A percentile compares a stretch with the other conserved stretches of the same genome.
Conservation (phyloP, 306 rosid genomes). For the Morella rubra region DNA sequence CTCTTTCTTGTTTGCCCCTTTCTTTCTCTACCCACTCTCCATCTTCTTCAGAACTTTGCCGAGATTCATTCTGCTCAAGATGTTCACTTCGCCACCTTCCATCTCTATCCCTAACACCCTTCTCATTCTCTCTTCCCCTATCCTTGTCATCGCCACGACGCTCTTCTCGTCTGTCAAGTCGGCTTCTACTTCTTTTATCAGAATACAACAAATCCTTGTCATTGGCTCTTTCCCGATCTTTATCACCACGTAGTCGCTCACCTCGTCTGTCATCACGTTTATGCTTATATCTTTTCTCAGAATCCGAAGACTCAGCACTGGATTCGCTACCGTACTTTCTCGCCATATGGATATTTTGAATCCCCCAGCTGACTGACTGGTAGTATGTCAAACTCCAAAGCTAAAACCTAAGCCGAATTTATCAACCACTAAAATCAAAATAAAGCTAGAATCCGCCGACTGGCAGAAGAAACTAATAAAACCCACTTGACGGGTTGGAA, state of each 20-base stretch:
- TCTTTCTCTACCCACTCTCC: constrained; percentile 34
- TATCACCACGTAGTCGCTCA: constrained; percentile 9
- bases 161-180: constrained; percentile 21
- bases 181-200: constrained; percentile 17
- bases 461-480: neutral
- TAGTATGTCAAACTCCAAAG: neutral
- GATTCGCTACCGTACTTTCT: constrained; percentile 37
- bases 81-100: constrained; percentile 25
- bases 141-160: constrained; percentile 21
- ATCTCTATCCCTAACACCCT: constrained; percentile 28
- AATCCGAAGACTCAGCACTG: constrained; percentile 20
- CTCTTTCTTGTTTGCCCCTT: constrained; percentile 24
- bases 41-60: constrained; percentile 36
- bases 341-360: constrained; percentile 41
- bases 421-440: neutral
- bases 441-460: neutral
- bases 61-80: constrained; percentile 24
- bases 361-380: no score
- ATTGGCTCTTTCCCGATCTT: constrained; percentile 16
- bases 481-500: neutral
- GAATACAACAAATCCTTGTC: constrained; percentile 13
- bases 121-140: constrained; percentile 20
- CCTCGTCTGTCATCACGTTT: neutral
- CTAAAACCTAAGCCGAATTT: neutral
- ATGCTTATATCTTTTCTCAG: constrained; percentile 22